These are phyloP conservation scores for Citrus glauca DNA, from an alignment of 345 rosid genomes.

Conservation along the genomic window DNA sequence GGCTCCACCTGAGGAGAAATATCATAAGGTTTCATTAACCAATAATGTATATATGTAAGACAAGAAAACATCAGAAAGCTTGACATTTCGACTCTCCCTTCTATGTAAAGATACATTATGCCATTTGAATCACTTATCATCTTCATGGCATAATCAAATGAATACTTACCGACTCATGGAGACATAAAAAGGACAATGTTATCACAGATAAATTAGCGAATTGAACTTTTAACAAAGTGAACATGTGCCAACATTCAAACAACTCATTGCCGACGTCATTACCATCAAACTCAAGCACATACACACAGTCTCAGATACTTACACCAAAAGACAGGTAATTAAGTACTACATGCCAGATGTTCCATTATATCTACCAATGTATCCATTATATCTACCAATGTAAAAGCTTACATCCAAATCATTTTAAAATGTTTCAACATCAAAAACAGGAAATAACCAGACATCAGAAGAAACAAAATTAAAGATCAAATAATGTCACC, in stretches of 20 bases:
- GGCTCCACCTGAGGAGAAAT: slow-evolving; percentile 46
- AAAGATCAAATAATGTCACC: background rate
- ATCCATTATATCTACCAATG: background rate
- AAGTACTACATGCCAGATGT: background rate
- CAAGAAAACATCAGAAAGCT: background rate
- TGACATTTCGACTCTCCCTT: background rate
- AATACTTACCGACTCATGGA: background rate
- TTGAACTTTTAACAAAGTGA: background rate
- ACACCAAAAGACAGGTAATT: background rate
- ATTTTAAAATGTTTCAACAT: background rate
- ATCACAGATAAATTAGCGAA: background rate
- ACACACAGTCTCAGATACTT: background rate
- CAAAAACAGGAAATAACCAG: background rate
- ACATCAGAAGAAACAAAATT: background rate
- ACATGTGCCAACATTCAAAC: background rate
- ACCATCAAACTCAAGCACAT: background rate
- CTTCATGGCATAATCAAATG: background rate
- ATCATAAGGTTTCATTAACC: background rate
- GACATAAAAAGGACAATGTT: background rate
- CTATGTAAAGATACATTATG: background rate
- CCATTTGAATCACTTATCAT: background rate
- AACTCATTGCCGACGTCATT: background rate
- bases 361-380: background rate
- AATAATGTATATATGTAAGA: background rate
- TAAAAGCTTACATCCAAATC: background rate